Base-by-base conservation (phyloP, 163 green algal species). In the Scenedesmus sp. region DNA sequence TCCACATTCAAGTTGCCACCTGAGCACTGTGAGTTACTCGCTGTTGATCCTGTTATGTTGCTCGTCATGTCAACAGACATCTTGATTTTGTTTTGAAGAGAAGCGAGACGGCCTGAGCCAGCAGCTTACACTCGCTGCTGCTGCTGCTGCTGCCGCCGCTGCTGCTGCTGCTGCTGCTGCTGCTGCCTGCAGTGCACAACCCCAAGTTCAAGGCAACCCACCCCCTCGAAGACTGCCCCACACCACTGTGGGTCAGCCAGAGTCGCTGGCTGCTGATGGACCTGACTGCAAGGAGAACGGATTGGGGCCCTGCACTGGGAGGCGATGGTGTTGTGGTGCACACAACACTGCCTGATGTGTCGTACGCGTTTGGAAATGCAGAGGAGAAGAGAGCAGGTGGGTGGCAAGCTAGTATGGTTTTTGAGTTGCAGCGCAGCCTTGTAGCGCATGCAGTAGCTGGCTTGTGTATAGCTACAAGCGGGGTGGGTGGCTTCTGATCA, bases 221-320 rank as follows among this genome's bases (percentile, higher is more conserved):
- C 90, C 94, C 94, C 7, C 90, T 93, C 0, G 93, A 95, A 90
- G 94, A 96, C 93, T 96, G 94, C 92, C 84, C 94, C 52, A 91
- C 85, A 3, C 90, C 90, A 2, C 15, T 88, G 2, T 96, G 94
- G 94, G 91, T 94, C 5, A 92, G 93, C 23, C 92, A 91, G 18
- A 54, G 20, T 1, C 92, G 95, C 57, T 97, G 95, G 34, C 34
- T 46, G 34, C 34, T 46, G 34, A 46, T 46, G 34, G 34, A 0
- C 34, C 34, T 46, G 0, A 46, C 34, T 46, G 34, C 34, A 0
- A 46, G 34, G 34, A 46, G 34, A 1, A 46, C 34, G 0, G 34
- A 46, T 1, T 46, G 34, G 34, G 34, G 34, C 0, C 34, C 34
- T 46, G 34, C 34, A 46, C 34, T 70, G 64, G 94, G 95, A 16